Evolutionary conservation across 495 filamentous ascomycete genomes (phyloP).

Genomic region (Penicillium riverlandense): DNA sequence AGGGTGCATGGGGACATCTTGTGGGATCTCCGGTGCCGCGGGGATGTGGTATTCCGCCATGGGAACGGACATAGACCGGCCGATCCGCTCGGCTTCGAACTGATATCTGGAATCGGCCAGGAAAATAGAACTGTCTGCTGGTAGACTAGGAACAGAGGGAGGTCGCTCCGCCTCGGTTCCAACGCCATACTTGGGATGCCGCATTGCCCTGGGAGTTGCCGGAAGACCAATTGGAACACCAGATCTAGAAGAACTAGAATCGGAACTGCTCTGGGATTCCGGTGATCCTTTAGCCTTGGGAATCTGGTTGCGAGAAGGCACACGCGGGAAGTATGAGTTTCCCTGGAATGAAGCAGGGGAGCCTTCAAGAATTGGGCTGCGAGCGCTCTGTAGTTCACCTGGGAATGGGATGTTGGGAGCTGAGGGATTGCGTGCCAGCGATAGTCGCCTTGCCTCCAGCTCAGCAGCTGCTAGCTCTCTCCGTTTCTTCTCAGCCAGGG

Average conservation of each 20-base stretch:
- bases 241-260: conserved; percentile 34
- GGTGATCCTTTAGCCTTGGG: conserved; percentile 37
- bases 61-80: conserved; percentile 68
- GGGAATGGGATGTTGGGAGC: conserved; percentile 76
- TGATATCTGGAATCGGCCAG: conserved; percentile 61
- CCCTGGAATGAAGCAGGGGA: conserved; percentile 20
- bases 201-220: conserved; percentile 80
- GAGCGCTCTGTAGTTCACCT: conserved; percentile 43
- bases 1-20: conserved; percentile 47
- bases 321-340: conserved; percentile 38
- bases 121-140: conserved; percentile 40
- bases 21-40: conserved; percentile 26
- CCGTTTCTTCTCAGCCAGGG: conserved; percentile 38
- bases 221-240: conserved; percentile 58
- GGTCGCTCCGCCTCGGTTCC: conserved; percentile 48
- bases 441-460: conserved; percentile 78
- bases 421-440: conserved; percentile 69
- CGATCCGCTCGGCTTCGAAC: conserved; percentile 47
- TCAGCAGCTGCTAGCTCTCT: conserved; percentile 79
- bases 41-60: conserved; percentile 49
- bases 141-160: conserved; percentile 61
- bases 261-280: conserved; percentile 39
- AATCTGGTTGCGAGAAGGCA: conserved; percentile 25
- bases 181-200: conserved; percentile 60
- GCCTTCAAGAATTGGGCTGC: conserved; percentile 24